Evolutionary conservation across 306 rosid genomes (phyloP), one percentile per base, ranked within the genome.

Genomic region (Fragaria vesca): DNA sequence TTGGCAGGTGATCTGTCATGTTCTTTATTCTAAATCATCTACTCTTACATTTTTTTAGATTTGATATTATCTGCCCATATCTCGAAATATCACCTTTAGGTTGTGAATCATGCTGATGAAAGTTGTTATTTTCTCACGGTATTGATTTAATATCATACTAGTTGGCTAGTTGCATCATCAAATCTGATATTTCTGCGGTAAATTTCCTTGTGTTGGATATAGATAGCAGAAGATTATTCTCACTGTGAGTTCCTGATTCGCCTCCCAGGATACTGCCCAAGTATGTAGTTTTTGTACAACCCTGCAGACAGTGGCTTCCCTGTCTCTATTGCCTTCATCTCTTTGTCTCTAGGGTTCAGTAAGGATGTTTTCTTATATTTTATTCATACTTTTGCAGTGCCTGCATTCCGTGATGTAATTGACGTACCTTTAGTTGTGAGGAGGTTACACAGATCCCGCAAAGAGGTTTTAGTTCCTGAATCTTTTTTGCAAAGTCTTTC

Each of bases 221-320:
- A 93, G 99, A 95, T 91, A 54, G 98, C 97, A 18, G 99, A 93
- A 85, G 99, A 93, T 86, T 95, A 95, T 88, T 95, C 99, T 51
- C 97, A 95, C 73, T 91, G 97, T 5, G 97, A 93, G 81, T 95
- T 93, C 89, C 88, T 95, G 72, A 93, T 95, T 85, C 97, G 97
- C 80, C 96, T 95, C 69, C 99, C 99, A 5, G 97, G 99, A 80
- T 95, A 95, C 83, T 92, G 97, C 83, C 99, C 99, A 80, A 93
- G 97, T 95, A 91, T 21, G 93, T 78, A 21, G 34, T 21, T 76
- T 70, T 67, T 73, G 42, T 48, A 34, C 61, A 66, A 24, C 66
- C 60, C 58, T 57, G 26, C 62, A 57, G 63, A 72, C 2, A 12
- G 73, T 71, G 68, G 26, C 78, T 73, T 75, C 54, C 46, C 61